Evolutionary conservation across 352 stramenopile genomes (phyloP), one percentile per base, ranked within the genome.

Genomic region (Peronospora destructor): DNA sequence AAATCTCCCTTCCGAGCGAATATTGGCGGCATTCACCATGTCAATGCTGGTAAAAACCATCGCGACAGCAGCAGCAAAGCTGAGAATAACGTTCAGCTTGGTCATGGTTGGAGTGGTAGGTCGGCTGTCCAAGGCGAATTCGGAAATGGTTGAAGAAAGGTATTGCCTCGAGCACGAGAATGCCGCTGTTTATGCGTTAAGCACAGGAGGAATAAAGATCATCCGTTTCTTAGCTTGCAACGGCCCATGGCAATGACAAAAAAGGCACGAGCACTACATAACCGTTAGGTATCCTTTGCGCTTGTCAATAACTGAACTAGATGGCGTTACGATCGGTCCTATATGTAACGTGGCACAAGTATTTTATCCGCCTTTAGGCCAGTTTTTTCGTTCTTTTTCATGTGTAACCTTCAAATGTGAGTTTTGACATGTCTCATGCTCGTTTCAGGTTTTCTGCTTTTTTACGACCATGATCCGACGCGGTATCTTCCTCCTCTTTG

Each of bases 401-500:
- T 32, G 4, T 12, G 9, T 14, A 34, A 34, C 9, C 30, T n/a
- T 34, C 4, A 34, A 12, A 34, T 34, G 7, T 4, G 9, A n/a
- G 3, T n/a, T 34, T 34, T n/a, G 3, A 12, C 1, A 34, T 9
- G 26, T 30, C 11, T 4, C 30, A 32, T 11, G 2, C 9, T 32
- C 0, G 26, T 11, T 32, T 32, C 26, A 7, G 4, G 26, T 11
- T 2, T 7, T 32, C 4, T 6, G 9, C 9, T 32, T 11, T 32
- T 11, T 6, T 32, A 11, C 9, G 6, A 32, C 30, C 28, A 74
- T 61, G 49, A 43, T 35, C 29, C 67, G 66, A n/a, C 91, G 97
- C 42, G 97, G 96, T 25, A 88, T 95, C 19, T 98, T 99, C 56
- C 94, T 99, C 54, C 76, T 99, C 21, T 94, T 99, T 54, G 97